A percentile compares a stretch with the other conserved stretches of the same genome.
phyloP scores from a whole-genome alignment of 306 rosid species.

The Cicer arietinum region DNA sequence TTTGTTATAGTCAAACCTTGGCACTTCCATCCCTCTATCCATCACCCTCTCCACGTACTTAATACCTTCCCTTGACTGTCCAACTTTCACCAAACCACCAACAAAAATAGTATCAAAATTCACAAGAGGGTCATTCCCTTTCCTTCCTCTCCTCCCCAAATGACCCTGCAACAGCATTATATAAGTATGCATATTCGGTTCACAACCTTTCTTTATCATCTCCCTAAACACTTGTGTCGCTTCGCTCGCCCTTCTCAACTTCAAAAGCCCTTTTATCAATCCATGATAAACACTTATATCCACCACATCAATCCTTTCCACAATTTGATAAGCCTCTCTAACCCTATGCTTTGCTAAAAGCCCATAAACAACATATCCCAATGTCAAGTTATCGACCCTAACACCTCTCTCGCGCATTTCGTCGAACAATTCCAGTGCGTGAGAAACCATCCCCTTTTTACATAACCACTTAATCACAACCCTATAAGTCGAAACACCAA shows the following conservation, averaged over 20 bases:
- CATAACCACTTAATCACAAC: constrained; percentile 75
- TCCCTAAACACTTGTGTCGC: constrained; percentile 83
- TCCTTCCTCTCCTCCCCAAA: constrained; percentile 65
- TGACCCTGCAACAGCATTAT: constrained; percentile 88
- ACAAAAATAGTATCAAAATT: constrained; percentile 86
- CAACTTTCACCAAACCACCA: constrained; percentile 66
- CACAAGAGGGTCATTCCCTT: constrained; percentile 73
- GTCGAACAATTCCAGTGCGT: constrained; percentile 59
- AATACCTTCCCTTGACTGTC: constrained; percentile 63
- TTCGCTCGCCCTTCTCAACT: constrained; percentile 65
- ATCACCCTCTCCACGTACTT: constrained; percentile 84
- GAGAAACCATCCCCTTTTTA: constrained; percentile 57
- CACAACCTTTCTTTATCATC: constrained; percentile 68
- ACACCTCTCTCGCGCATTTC: constrained; percentile 77
- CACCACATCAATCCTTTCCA: constrained; percentile 43
- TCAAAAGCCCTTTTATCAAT: constrained; percentile 77
- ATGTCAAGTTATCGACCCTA: constrained; percentile 51
- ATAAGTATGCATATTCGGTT: constrained; percentile 76
- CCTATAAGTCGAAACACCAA: constrained; percentile 64
- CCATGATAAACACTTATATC: constrained; percentile 70
- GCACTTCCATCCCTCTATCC: constrained; percentile 79
- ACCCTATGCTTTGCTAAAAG: constrained; percentile 60
- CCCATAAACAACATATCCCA: constrained; percentile 65
- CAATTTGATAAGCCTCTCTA: constrained; percentile 62
- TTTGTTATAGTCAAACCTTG: constrained; percentile 80